These are phyloP conservation scores for Pogostemon cablin DNA, from an alignment of 257 asterid genomes.

Conservation along the genomic window DNA sequence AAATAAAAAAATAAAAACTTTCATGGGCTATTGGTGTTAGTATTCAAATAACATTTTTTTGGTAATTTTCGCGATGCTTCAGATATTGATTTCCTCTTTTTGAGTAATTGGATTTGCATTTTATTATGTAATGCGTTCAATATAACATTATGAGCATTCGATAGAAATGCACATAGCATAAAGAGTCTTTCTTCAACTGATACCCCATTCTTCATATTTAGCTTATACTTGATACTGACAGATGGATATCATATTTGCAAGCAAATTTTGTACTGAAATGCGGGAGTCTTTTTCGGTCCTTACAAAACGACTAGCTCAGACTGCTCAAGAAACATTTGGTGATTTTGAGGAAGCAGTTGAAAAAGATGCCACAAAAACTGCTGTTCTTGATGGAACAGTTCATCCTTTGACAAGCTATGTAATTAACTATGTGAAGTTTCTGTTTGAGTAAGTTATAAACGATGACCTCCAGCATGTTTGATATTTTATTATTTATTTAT, in stretches of 20 bases:
- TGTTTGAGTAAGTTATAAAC: slow-evolving; percentile 78
- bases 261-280: slow-evolving; percentile 72
- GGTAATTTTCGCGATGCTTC: too few relatives aligned
- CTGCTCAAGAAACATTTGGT: slow-evolving; percentile 91
- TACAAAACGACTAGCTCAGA: slow-evolving; percentile 82
- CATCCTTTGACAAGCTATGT: slow-evolving; percentile 98
- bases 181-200: too few relatives aligned
- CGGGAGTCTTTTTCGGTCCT: slow-evolving; percentile 67
- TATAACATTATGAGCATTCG: too few relatives aligned
- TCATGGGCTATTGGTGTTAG: too few relatives aligned
- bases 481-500: neutral
- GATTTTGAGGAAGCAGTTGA: slow-evolving; percentile 99
- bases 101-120: too few relatives aligned
- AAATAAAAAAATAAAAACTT: too few relatives aligned
- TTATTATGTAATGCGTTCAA: too few relatives aligned
- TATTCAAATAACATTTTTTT: too few relatives aligned
- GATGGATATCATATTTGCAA: slow-evolving; percentile 70
- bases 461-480: too few relatives aligned
- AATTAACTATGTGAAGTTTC: slow-evolving; percentile 87
- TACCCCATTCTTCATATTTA: neutral
- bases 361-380: slow-evolving; percentile 90
- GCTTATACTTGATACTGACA: slow-evolving; percentile 38
- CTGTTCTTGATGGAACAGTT: slow-evolving; percentile 98
- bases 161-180: too few relatives aligned
- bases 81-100: too few relatives aligned